Base-by-base conservation (phyloP, 352 stramenopile genomes). In the Phytophthora idaei region DNA sequence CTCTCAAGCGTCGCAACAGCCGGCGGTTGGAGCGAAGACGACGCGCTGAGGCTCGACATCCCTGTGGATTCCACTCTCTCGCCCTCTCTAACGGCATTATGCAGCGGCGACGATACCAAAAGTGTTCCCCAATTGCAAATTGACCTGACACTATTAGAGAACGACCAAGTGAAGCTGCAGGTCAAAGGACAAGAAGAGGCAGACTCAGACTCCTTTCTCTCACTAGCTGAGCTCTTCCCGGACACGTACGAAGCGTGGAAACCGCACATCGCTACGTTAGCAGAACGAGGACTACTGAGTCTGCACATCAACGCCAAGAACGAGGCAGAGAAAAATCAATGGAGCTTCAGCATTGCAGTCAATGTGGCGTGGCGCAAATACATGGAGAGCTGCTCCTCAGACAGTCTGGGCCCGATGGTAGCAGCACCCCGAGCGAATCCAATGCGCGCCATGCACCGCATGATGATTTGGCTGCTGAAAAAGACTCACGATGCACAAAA, bases 391-490 rank as follows among this genome's bases (percentile, higher is more conserved):
- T 77, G 54, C 15, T 41, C 42, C 12, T 59, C 57, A 4, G 32
- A 37, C 21, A 46, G 57, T 0, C n/a, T 61, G 14, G 9, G 42
- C 6, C 65, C 62, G 5, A 28, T 71, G 11, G 36, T 45, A 1
- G 53, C 69, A 17, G 15, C 48, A 17, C 71, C 69, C 6, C 55
- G 44, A 32, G 36, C 45, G 5, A 60, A 21, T n/a, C 61, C 53
- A 2, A 71, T 61, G 41, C 47, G 47, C 0, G 49, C 60, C 10
- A 80, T 89, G 75, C 73, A 82, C 9, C 57, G 75, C 8, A 53
- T 88, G 49, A 91, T 91, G 83, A 49, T 82, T 34, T 91, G 83
- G 83, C n/a, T 85, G 8, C 48, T 91, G 4, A 64, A 74, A 28
- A 63, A 74, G 9, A 67, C 55, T 0, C 62, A 71, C 10, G 48